phyloP scores from a whole-genome alignment of 2,329 filamentous ascomycete genomes.

The Xylogone sp. region DNA sequence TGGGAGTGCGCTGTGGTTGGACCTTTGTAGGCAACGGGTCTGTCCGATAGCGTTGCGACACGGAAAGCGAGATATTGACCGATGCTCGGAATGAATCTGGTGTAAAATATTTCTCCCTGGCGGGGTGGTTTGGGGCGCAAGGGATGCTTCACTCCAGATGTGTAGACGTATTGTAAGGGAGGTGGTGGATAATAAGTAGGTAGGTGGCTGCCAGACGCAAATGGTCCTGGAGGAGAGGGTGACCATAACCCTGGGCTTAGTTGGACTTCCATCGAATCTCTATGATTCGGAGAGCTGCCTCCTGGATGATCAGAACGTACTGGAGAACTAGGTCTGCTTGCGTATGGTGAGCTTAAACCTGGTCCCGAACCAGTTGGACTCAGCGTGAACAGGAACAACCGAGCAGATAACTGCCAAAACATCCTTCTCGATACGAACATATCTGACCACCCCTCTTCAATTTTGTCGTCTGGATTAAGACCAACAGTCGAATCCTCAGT shows the following conservation, averaged over 20 bases:
- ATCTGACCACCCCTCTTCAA: conserved; percentile 63
- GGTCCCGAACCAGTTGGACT: conserved; percentile 46
- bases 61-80: conserved; percentile 86
- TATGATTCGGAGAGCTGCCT: conserved; percentile 25
- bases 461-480: conserved; percentile 55
- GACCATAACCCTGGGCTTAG: conserved; percentile 31
- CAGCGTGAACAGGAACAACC: conserved; percentile 83
- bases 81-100: conserved; percentile 76
- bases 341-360: conserved; percentile 46
- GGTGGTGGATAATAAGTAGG: conserved; percentile 88
- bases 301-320: conserved; percentile 29
- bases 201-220: conserved; percentile 77
- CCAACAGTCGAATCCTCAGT: conserved; percentile 75
- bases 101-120: conserved; percentile 90
- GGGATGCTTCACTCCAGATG: conserved; percentile 77
- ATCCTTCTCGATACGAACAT: conserved; percentile 79
- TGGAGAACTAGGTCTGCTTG: conserved; percentile 52
- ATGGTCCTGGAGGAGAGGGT: conserved; percentile 55
- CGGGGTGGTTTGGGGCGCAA: conserved; percentile 82
- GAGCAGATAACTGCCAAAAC: conserved; percentile 91
- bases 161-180: conserved; percentile 76
- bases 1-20: conserved; percentile 35
- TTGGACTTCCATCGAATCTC: conserved; percentile 26
- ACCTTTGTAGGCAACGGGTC: conserved; percentile 61
- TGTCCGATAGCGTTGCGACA: conserved; percentile 67